These are phyloP conservation scores for Globisporangium rhizosaccharum DNA, from an alignment of 352 stramenopile genomes.

Conservation along the genomic window DNA sequence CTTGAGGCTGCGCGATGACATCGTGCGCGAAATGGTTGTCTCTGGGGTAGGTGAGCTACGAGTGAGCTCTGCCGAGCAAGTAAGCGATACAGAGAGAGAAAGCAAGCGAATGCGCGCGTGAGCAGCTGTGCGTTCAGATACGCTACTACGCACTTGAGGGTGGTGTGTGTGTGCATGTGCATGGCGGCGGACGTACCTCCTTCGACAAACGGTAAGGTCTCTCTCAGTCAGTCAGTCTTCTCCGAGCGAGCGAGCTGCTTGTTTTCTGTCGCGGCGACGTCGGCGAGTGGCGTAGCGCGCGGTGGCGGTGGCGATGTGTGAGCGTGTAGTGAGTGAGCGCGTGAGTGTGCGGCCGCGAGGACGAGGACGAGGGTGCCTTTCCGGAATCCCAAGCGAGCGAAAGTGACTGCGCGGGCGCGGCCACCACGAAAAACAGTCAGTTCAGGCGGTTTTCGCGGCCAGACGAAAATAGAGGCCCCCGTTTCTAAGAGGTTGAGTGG, in stretches of 20 bases:
- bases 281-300: not conserved
- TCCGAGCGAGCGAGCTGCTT: not conserved
- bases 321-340: not conserved
- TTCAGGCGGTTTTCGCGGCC: too few species aligned
- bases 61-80: not conserved
- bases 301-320: not conserved
- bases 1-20: conserved; percentile 74
- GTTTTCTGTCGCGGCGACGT: not conserved
- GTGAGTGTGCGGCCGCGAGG: not conserved
- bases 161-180: too few species aligned
- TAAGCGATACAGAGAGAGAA: not conserved
- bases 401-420: not conserved
- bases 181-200: too few species aligned
- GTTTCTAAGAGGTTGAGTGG: too few species aligned
- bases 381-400: conserved; percentile 1
- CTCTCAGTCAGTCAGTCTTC: not conserved
- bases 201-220: too few species aligned
- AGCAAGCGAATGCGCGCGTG: not conserved
- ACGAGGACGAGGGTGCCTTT: not conserved
- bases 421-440: not conserved
- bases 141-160: too few species aligned
- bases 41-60: not conserved
- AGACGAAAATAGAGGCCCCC: not conserved
- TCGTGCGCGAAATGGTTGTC: conserved; percentile 14
- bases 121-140: not conserved